Base-by-base conservation (phyloP, 352 stramenopile species). In the Phytopythium helicoides region DNA sequence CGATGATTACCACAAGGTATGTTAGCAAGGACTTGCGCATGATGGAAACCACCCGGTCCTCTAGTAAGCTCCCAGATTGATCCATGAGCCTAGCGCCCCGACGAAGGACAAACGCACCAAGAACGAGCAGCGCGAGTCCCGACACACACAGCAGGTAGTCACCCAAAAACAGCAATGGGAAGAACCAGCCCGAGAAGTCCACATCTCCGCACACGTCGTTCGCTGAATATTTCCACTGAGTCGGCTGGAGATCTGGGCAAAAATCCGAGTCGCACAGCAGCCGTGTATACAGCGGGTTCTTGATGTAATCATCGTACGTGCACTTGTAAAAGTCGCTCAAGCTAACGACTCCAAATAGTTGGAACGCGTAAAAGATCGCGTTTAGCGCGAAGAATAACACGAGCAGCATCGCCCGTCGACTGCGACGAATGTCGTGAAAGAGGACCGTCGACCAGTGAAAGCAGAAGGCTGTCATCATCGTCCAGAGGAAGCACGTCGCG, bases 231-330 rank as follows among this genome's bases (percentile, higher is more conserved):
- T 78, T 79, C 85, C 85, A 94, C 56, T 93, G 82, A 23, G 52
- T 75, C 19, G 85, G 85, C 60, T 94, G 81, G 36, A 94, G 57
- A 54, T 94, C 83, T 0, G 81, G 83, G 28, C 79, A 91, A 47
- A 88, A 92, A 62, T 92, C 81, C 21, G 72, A 69, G 19, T 84
- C 75, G 39, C 79, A 92, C 51, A 89, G 49, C 6, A 73, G 76
- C 52, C 77, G 71, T 31, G 53, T 75, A 61, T 91, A 91, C 34
- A 77, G 75, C 7, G 79, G 81, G 56, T 94, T 94, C 67, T 87
- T 89, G 18, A 94, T 63, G 66, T 94, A 94, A 53, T 94, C 85
- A 47, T 91, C 74, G 62, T 94, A 94, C 21, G 85, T 70, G 61
- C 85, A 94, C 58, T 92, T 92, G 74, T 87, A 86, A 41, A 94